Conservation (phyloP, 2,329 filamentous ascomycete genomes). For the Aspergillus viridinutans region DNA sequence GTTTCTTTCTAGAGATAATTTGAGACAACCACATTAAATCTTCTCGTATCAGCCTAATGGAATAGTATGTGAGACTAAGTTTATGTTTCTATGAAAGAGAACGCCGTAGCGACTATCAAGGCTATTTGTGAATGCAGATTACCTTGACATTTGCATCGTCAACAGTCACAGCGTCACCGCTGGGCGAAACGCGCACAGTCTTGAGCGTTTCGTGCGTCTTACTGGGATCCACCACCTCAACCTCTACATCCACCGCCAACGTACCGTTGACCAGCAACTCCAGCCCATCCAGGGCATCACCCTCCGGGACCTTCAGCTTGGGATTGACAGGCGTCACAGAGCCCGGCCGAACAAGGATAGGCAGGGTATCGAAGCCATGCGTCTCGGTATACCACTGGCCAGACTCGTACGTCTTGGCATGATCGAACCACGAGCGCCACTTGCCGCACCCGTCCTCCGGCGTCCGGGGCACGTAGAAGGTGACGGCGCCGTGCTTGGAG, state of each 20-base stretch:
- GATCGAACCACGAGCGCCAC: conserved; percentile 48
- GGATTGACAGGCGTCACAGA: conserved; percentile 27
- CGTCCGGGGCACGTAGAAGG: conserved; percentile 58
- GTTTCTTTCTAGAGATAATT: not conserved
- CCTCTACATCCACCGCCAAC: conserved; percentile 11
- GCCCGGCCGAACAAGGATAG: conserved; percentile 54
- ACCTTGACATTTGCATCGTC: conserved; percentile 21
- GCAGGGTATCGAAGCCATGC: conserved; percentile 56
- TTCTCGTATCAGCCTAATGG: too few species aligned
- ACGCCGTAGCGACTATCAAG: not conserved
- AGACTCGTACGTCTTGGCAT: conserved; percentile 32
- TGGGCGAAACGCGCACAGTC: conserved; percentile 15
- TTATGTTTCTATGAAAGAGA: not conserved
- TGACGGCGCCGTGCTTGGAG: conserved; percentile 57
- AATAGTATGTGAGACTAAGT: not conserved
- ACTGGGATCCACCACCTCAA: conserved; percentile 25
- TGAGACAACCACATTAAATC: not conserved
- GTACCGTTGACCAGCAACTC: conserved; percentile 29
- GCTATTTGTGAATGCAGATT: conserved; percentile 14
- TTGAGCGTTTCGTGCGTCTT: conserved; percentile 24
- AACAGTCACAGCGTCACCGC: conserved; percentile 11
- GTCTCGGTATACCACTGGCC: conserved; percentile 57
- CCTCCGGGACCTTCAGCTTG: conserved; percentile 22
- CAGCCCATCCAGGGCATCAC: conserved; percentile 25
- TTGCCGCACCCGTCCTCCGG: conserved; percentile 49